These are phyloP conservation scores for Pleurotus salmoneostramineus DNA, from an alignment of 768 basidiomycete species.

Conservation along the genomic window DNA sequence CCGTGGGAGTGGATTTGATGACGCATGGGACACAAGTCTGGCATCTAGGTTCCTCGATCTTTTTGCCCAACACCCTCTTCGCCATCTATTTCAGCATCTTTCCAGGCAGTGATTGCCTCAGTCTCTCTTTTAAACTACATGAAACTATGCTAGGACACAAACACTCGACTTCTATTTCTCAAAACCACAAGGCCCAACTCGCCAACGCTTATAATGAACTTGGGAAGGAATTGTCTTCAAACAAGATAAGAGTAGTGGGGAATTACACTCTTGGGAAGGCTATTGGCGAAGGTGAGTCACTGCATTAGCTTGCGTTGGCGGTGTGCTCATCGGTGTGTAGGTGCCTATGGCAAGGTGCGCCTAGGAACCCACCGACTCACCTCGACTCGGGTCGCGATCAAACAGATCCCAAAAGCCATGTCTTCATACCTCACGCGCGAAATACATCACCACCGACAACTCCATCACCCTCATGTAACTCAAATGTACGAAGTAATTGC, in stretches of 20 bases:
- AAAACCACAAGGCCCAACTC: constrained; percentile 86
- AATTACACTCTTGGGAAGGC: constrained; percentile 93
- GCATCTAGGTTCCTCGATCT: too few species aligned
- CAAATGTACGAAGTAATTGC: constrained; percentile 98
- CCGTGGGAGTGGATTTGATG: too few species aligned
- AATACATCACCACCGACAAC: constrained; percentile 96
- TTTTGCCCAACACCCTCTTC: too few species aligned
- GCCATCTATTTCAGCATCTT: background rate
- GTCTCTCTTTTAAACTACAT: constrained; percentile 14
- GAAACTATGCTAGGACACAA: constrained; percentile 49
- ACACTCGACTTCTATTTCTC: constrained; percentile 54
- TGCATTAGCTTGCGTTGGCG: constrained; percentile 2
- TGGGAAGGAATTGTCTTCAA: constrained; percentile 91
- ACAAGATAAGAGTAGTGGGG: constrained; percentile 86
- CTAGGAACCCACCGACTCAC: constrained; percentile 93
- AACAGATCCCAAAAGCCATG: constrained; percentile 95
- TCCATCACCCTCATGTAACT: constrained; percentile 94
- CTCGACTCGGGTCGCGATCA: constrained; percentile 90
- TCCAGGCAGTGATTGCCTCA: constrained; percentile 12
- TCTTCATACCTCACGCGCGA: constrained; percentile 91
- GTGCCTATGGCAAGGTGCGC: constrained; percentile 93
- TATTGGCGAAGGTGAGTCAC: constrained; percentile 84
- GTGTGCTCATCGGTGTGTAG: constrained; percentile 31
- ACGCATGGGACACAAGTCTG: too few species aligned
- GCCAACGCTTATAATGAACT: constrained; percentile 96